Evolutionary conservation across 345 rosid genomes (phyloP).

Genomic region (Geranium rotundifolium): DNA sequence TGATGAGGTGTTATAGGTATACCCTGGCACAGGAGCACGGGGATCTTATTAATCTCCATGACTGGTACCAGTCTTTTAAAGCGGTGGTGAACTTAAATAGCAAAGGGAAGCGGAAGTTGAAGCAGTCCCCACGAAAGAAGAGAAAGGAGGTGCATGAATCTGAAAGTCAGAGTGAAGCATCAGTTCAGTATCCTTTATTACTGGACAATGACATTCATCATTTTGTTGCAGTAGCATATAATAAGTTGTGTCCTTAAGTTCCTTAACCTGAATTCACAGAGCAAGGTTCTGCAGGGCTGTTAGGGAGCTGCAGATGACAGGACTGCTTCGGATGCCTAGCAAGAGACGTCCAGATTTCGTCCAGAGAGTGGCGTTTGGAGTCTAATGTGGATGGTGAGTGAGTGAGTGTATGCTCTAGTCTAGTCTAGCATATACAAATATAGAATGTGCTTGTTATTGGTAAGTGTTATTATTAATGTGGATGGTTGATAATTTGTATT

Average conservation of each 20-base stretch:
- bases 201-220: not conserved
- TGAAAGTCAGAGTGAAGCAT: constrained; percentile 47
- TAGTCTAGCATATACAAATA: too few relatives aligned
- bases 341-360: constrained; percentile 77
- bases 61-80: constrained; percentile 91
- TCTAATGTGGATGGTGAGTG: constrained; percentile 11
- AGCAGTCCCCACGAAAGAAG: constrained; percentile 53
- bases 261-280: constrained; percentile 49
- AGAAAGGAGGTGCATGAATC: constrained; percentile 36
- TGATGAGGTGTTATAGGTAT: constrained; percentile 35
- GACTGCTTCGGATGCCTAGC: constrained; percentile 79
- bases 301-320: constrained; percentile 79
- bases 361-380: constrained; percentile 82
- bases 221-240: not conserved
- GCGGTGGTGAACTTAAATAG: constrained; percentile 24
- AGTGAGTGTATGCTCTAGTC: too few relatives aligned
- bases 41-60: constrained; percentile 77
- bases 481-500: too few relatives aligned
- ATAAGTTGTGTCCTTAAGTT: not conserved
- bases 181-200: constrained; percentile 71
- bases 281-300: constrained; percentile 80
- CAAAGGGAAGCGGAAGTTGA: constrained; percentile 40
- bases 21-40: constrained; percentile 76
- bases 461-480: too few relatives aligned
- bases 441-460: too few relatives aligned